These are phyloP conservation scores for Fraxinus sp. DNA, from an alignment of 305 asterid genomes.

Conservation along the genomic window DNA sequence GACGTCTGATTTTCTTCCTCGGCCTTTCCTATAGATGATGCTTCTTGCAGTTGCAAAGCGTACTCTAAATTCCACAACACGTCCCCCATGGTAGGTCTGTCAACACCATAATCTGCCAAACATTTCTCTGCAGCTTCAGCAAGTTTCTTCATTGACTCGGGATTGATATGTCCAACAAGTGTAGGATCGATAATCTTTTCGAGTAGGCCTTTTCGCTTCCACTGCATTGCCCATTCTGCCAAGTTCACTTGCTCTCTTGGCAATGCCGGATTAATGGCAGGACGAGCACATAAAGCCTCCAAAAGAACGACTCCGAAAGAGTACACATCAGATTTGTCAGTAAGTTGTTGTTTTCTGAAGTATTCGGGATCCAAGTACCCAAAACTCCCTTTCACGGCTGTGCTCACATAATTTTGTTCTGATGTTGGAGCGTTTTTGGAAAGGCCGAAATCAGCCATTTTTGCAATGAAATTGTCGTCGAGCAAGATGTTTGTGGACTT, in stretches of 20 bases:
- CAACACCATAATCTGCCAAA: constrained; percentile 42
- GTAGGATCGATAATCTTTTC: constrained; percentile 41
- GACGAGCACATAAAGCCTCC: constrained; percentile 76
- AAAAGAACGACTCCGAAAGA: constrained; percentile 81
- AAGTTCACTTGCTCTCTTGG: constrained; percentile 89
- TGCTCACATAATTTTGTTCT: constrained; percentile 69
- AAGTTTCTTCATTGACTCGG: constrained; percentile 38
- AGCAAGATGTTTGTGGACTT: constrained; percentile 56
- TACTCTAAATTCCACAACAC: constrained; percentile 44
- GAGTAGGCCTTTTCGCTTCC: constrained; percentile 71
- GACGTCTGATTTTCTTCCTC: constrained; percentile 45
- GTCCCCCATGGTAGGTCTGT: constrained; percentile 47
- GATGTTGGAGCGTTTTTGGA: constrained; percentile 50
- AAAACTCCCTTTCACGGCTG: constrained; percentile 75
- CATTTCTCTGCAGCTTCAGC: constrained; percentile 50
- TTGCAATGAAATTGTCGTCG: constrained; percentile 51
- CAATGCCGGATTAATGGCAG: constrained; percentile 69
- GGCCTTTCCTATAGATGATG: constrained; percentile 45
- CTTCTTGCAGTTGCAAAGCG: constrained; percentile 48
- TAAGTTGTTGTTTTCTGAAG: constrained; percentile 77
- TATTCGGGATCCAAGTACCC: constrained; percentile 66
- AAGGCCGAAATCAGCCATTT: constrained; percentile 65
- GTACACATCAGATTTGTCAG: constrained; percentile 91
- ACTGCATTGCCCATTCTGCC: constrained; percentile 95
- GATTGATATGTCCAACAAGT: constrained; percentile 31